phyloP scores from a whole-genome alignment of 2,329 filamentous ascomycete genomes.

The Cercospora sesami region DNA sequence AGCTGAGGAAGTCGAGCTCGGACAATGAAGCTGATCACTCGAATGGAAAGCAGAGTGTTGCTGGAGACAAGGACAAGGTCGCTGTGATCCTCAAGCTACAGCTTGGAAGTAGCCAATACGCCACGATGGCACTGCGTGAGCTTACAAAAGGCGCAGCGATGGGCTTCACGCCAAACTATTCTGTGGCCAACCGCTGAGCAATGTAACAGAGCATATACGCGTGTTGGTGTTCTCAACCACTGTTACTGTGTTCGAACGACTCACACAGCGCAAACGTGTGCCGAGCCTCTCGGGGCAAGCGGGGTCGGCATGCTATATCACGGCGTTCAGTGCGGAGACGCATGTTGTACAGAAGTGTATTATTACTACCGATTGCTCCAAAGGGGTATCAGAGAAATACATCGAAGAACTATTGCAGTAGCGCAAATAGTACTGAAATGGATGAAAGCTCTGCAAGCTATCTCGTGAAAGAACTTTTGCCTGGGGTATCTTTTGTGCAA shows the following conservation, averaged over 20 bases:
- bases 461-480: neutral
- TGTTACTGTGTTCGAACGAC: neutral
- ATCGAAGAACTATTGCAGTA: neutral
- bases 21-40: conserved; percentile 29
- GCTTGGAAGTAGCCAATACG: conserved; percentile 77
- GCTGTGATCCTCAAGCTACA: conserved; percentile 73
- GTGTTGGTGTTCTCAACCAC: neutral
- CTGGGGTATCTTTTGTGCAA: conserved; percentile 1
- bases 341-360: neutral
- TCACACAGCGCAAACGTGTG: neutral
- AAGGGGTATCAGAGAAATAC: neutral
- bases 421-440: neutral
- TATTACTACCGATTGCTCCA: neutral
- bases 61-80: conserved; percentile 50
- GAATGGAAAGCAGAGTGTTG: conserved; percentile 5
- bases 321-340: neutral
- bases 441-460: neutral
- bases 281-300: neutral
- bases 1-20: conserved; percentile 44
- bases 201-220: neutral
- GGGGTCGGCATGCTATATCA: neutral
- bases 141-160: conserved; percentile 68
- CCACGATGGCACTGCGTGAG: conserved; percentile 78
- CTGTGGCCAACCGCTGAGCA: conserved; percentile 34
- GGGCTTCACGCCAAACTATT: conserved; percentile 63